These are phyloP conservation scores for Malassezia furfur DNA, from an alignment of 1,284 basidiomycete genomes.

Conservation along the genomic window DNA sequence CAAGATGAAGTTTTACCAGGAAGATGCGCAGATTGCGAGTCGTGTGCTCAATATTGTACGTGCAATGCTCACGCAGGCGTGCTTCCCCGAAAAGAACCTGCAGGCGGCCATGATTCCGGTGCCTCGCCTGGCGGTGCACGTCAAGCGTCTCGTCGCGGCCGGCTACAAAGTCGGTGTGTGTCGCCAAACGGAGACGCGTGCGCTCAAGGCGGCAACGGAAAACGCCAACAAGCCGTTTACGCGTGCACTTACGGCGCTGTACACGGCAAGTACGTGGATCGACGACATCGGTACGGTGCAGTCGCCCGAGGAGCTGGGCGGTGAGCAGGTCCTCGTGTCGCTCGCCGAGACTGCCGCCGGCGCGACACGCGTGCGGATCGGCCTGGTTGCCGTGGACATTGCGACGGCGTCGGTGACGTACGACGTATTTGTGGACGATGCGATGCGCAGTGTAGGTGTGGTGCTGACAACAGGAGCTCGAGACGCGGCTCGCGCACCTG, in stretches of 20 bases:
- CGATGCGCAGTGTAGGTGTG: conserved; percentile 20
- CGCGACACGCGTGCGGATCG: conserved; percentile 57
- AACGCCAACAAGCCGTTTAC: conserved; percentile 58
- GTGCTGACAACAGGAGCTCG: conserved; percentile 23
- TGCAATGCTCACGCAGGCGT: conserved; percentile 48
- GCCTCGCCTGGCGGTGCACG: conserved; percentile 70
- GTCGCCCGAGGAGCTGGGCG: conserved; percentile 10
- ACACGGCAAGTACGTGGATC: conserved; percentile 76
- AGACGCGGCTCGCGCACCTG: conserved; percentile 42
- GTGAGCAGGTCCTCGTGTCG: conserved; percentile 27
- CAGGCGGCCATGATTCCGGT: conserved; percentile 71
- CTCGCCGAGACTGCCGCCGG: conserved; percentile 61
- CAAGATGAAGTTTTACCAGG: conserved; percentile 66
- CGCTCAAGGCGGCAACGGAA: conserved; percentile 69
- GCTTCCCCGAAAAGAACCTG: conserved; percentile 69
- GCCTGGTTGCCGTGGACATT: conserved; percentile 69
- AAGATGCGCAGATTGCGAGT: conserved; percentile 77
- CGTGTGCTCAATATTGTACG: conserved; percentile 65
- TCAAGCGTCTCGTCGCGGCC: conserved; percentile 68
- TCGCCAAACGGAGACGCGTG: conserved; percentile 82
- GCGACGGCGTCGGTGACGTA: conserved; percentile 83
- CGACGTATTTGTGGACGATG: conserved; percentile 59
- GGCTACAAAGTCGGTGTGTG: conserved; percentile 81
- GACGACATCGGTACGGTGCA: conserved; percentile 57
- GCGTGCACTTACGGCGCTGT: conserved; percentile 68